phyloP scores from a whole-genome alignment of 257 asterid species.

The Eucommia ulmoides region DNA sequence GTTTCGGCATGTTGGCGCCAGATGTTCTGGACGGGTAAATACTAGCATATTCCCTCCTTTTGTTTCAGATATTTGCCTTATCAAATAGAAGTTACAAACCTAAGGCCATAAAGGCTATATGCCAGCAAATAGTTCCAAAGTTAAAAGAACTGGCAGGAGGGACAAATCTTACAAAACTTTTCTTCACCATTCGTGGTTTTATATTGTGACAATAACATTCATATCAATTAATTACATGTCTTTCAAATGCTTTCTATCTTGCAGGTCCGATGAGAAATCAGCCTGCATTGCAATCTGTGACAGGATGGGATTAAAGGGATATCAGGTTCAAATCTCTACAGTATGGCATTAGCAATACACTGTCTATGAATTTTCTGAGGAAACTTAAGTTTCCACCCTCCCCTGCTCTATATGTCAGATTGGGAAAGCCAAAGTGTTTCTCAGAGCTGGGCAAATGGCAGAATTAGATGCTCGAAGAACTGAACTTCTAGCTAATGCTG shows the following conservation, averaged over 20 bases:
- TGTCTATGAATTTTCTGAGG: constrained; percentile 5
- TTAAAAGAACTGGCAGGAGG: not conserved
- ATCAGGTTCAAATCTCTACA: constrained; percentile 41
- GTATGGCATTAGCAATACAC: constrained; percentile 4
- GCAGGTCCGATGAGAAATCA: constrained; percentile 75
- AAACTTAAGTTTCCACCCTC: constrained; percentile 1
- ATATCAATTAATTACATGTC: not conserved
- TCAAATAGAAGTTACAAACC: not conserved
- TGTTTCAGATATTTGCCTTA: not conserved
- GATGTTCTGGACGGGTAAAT: constrained; percentile 76
- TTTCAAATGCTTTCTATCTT: not conserved
- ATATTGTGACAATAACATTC: not conserved
- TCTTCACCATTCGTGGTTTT: not conserved
- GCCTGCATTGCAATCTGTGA: constrained; percentile 67
- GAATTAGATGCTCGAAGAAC: constrained; percentile 89
- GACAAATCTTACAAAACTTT: too few species aligned
- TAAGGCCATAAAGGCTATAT: not conserved
- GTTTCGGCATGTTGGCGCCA: constrained; percentile 82
- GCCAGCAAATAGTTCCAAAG: not conserved
- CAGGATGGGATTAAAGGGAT: constrained; percentile 78
- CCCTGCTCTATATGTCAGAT: constrained; percentile 32
- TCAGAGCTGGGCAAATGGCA: constrained; percentile 99
- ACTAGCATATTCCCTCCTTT: constrained; percentile 2
- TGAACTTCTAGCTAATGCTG: constrained; percentile 74
- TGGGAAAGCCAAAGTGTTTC: constrained; percentile 89